Evolutionary conservation across 352 stramenopile species (phyloP).

Genomic region (Phytophthora fragariaefolia): DNA sequence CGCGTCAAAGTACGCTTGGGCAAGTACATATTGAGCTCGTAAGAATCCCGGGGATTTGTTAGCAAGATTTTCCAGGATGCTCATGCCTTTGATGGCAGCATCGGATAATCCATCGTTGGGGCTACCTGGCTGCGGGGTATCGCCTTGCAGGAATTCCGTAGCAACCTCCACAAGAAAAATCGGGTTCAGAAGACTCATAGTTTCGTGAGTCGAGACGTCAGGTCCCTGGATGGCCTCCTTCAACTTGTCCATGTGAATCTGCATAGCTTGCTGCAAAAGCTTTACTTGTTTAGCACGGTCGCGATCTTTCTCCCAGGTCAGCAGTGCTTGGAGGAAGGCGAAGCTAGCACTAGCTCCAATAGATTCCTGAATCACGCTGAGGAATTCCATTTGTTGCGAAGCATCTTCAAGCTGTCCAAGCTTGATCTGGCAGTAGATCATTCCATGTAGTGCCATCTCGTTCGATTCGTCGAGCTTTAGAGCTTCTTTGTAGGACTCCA

Average conservation of each 20-base stretch:
- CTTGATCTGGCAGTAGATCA: slow-evolving; percentile 94
- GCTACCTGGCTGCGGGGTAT: slow-evolving; percentile 27
- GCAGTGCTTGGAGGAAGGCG: slow-evolving; percentile 84
- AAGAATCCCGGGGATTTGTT: slow-evolving; percentile 86
- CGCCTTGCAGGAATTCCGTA: slow-evolving; percentile 74
- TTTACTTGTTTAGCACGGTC: slow-evolving; percentile 74
- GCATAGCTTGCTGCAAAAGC: slow-evolving; percentile 75
- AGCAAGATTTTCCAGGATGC: slow-evolving; percentile 83
- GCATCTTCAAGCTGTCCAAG: slow-evolving; percentile 89
- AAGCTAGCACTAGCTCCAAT: slow-evolving; percentile 83
- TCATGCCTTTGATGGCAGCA: slow-evolving; percentile 46
- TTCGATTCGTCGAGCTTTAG: slow-evolving; percentile 90
- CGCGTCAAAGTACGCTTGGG: slow-evolving; percentile 78
- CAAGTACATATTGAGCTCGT: slow-evolving; percentile 83
- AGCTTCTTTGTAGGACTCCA: slow-evolving; percentile 88
- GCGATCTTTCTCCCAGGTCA: slow-evolving; percentile 83
- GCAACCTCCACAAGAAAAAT: slow-evolving; percentile 91
- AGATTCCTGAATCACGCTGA: slow-evolving; percentile 90
- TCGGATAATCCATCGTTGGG: slow-evolving; percentile 17
- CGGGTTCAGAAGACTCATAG: slow-evolving; percentile 85
- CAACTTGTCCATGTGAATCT: slow-evolving; percentile 86
- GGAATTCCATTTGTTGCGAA: slow-evolving; percentile 92
- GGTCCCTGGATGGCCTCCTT: slow-evolving; percentile 67
- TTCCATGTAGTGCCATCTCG: slow-evolving; percentile 85
- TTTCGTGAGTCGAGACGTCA: slow-evolving; percentile 74